These are phyloP conservation scores for Jacaranda copaia DNA, from an alignment of 257 asterid species.

Conservation along the genomic window DNA sequence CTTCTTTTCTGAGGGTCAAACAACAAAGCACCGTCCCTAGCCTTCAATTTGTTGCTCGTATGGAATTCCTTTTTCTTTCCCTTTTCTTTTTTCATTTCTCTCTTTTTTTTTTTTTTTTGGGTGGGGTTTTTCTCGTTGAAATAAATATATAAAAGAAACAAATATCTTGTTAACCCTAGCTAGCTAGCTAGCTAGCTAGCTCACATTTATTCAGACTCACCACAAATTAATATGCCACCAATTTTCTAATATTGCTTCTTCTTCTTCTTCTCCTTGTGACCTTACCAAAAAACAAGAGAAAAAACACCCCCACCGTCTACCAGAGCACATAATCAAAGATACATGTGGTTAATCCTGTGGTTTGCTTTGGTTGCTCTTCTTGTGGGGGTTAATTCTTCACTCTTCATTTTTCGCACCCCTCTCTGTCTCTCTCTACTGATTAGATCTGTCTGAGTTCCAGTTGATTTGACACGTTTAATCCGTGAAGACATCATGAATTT, in stretches of 20 bases:
- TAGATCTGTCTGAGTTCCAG: conserved; percentile 47
- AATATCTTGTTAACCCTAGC: conserved; percentile 43
- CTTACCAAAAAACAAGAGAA: not conserved
- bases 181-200: not conserved
- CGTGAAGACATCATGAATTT: conserved; percentile 50
- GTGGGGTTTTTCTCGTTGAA: conserved; percentile 28
- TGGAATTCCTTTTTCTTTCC: too few relatives aligned
- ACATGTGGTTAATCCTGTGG: not conserved
- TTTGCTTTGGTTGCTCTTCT: not conserved
- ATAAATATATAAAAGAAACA: not conserved
- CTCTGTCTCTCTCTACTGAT: too few relatives aligned
- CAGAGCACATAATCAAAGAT: too few relatives aligned
- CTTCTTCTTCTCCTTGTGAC: not conserved
- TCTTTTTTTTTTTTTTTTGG: conserved; percentile 31
- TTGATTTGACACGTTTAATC: conserved; percentile 23
- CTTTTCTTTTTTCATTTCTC: not conserved
- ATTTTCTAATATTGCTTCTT: too few relatives aligned
- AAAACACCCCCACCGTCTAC: not conserved
- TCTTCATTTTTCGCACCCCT: not conserved
- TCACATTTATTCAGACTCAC: too few relatives aligned
- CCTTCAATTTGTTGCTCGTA: too few relatives aligned
- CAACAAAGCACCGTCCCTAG: too few relatives aligned
- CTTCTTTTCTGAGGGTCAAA: too few relatives aligned
- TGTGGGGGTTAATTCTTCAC: not conserved
- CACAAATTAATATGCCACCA: not conserved